Percentiles rank a stretch among this genome's conserved stretches.
Evolutionary conservation across 345 rosid genomes (phyloP).

Genomic region (Physaria fendleri): DNA sequence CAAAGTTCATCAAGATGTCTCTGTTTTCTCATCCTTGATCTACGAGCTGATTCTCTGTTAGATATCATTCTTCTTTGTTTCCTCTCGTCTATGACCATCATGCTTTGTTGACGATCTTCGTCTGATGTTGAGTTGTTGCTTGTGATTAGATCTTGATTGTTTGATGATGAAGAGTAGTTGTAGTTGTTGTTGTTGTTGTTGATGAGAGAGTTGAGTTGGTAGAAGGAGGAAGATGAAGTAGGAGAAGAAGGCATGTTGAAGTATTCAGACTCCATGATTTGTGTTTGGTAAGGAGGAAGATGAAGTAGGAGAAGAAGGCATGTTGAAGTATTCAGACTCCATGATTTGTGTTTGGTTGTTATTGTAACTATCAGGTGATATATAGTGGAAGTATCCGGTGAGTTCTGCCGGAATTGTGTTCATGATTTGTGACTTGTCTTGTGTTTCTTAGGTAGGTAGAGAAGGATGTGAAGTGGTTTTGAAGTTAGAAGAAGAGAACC

Average conservation of each 20-base stretch:
- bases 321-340: conserved; percentile 34
- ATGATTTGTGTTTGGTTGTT: conserved; percentile 15
- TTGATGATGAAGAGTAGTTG: conserved; percentile 34
- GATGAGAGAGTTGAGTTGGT: conserved; percentile 38
- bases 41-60: conserved; percentile 89
- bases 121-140: conserved; percentile 83
- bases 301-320: conserved; percentile 34
- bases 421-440: conserved; percentile 13
- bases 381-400: conserved; percentile 40
- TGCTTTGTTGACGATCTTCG: conserved; percentile 54
- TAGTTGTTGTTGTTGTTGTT: conserved; percentile 34
- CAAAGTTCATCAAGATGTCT: conserved; percentile 92
- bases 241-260: conserved; percentile 38
- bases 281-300: conserved; percentile 18
- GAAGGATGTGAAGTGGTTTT: conserved; percentile 14
- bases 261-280: conserved; percentile 27
- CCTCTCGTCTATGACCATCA: conserved; percentile 75
- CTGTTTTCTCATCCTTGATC: conserved; percentile 96
- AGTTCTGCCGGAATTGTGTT: conserved; percentile 53
- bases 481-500: conserved; percentile 26
- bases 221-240: conserved; percentile 23
- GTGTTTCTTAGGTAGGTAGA: neutral
- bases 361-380: conserved; percentile 35
- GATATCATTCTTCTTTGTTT: conserved; percentile 91
- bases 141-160: conserved; percentile 31